These are phyloP conservation scores for Salvia splendens DNA, from an alignment of 257 asterid species.

Conservation along the genomic window DNA sequence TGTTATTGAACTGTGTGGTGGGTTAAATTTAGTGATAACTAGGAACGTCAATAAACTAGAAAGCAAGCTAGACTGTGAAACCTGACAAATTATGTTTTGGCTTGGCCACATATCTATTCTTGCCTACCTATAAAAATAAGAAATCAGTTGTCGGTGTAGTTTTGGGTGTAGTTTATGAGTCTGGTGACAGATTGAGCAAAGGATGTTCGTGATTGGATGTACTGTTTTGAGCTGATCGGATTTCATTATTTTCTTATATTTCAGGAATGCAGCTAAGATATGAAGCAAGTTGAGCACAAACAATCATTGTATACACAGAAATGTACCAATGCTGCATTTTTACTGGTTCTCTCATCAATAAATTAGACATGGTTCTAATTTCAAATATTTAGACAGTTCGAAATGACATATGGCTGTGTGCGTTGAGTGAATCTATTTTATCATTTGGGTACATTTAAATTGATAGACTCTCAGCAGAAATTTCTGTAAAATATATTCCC, in stretches of 20 bases:
- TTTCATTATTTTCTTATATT: not conserved
- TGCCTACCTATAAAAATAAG: not conserved
- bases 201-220: not conserved
- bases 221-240: not conserved
- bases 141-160: not conserved
- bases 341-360: constrained; percentile 19
- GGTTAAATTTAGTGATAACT: not conserved
- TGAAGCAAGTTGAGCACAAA: constrained; percentile 12
- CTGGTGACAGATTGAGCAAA: not conserved
- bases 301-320: constrained; percentile 26
- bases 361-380: constrained; percentile 9
- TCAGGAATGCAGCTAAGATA: constrained; percentile 24
- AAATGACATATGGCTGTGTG: not conserved
- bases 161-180: not conserved
- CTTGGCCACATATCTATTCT: not conserved
- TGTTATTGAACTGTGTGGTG: not conserved
- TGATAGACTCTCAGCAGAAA: not conserved
- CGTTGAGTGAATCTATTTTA: not conserved
- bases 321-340: not conserved
- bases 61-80: not conserved
- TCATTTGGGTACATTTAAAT: not conserved
- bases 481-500: not conserved
- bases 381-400: not conserved
- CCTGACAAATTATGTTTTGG: not conserved
- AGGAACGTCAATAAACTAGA: not conserved